Base-by-base conservation (phyloP, 345 rosid species). In the Eutrema japonicum region DNA sequence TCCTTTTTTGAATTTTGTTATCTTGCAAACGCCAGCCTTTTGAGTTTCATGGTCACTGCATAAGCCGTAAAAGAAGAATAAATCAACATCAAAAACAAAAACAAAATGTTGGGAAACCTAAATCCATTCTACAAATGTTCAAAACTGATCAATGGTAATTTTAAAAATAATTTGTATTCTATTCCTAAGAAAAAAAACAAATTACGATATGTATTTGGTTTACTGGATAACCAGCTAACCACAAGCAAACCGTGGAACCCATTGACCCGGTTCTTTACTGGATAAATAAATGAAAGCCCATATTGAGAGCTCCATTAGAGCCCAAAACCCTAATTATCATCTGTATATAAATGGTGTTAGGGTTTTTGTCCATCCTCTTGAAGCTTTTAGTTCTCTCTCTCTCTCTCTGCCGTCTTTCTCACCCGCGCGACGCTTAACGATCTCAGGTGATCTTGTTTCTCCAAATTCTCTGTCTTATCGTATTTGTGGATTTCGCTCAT, bases 221-320 rank as follows among this genome's bases (percentile, higher is more conserved):
- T 18, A 18, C 22, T 18, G 22, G 42, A 33, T 12, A 53, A 72
- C 71, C 65, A 9, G 66, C 52, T 45, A 66, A 66, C 72, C 51
- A 57, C 6, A 2, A 57, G 49, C 33, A 40, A 57, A 66, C 53
- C 59, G 72, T 3, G 40, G 14, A 10, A 47, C 7, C 33, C 41
- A 57, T 36, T n/a, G 60, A 68, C 12, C 70, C 57, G 69, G 56
- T 61, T 43, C 9, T 10, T 16, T 10, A 75, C 22, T 74, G 63
- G 68, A 68, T n/a, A 41, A 18, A 56, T 16, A 65, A 73, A 37
- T 16, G 14, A 5, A 65, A 52, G 79, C 79, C 74, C 79, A 75
- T 67, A 42, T 26, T 10, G 41, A 38, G 6, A 52, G 45, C 26
- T 16, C 2, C 13, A 22, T 0, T 14, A 32, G 61, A 66, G 68